A percentile compares a stretch with the other conserved stretches of the same genome.
phyloP scores from a whole-genome alignment of 2,329 filamentous ascomycete genomes.

The Cladobotryum mycophilum region DNA sequence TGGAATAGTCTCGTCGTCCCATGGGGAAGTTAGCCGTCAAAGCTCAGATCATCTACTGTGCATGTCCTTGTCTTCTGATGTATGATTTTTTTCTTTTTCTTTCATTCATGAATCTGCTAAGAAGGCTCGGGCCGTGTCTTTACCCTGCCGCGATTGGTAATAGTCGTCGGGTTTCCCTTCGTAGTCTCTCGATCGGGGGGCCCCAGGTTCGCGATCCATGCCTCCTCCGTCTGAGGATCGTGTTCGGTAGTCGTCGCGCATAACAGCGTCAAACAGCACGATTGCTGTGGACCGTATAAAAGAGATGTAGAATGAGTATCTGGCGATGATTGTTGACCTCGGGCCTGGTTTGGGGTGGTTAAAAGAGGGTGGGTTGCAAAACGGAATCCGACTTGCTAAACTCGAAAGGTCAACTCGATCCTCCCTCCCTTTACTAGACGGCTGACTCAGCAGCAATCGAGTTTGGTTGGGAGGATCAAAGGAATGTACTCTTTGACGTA shows the following conservation, averaged over 20 bases:
- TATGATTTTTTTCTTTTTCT: slow-evolving; percentile 1
- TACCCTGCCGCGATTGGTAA: slow-evolving; percentile 46
- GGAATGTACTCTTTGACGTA: too few species aligned
- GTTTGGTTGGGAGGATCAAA: too few species aligned
- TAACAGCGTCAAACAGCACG: slow-evolving; percentile 24
- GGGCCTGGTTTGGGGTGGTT: background rate
- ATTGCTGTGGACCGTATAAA: background rate
- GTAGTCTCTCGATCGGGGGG: slow-evolving; percentile 16
- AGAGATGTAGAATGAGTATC: background rate
- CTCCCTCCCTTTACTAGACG: background rate
- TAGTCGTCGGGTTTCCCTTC: slow-evolving; percentile 32
- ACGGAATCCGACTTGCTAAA: background rate
- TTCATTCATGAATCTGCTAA: slow-evolving; percentile 18
- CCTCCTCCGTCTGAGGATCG: slow-evolving; percentile 26
- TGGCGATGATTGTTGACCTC: background rate
- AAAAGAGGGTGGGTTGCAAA: background rate
- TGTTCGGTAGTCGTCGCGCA: slow-evolving; percentile 38
- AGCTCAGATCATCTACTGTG: slow-evolving; percentile 23
- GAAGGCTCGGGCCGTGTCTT: slow-evolving; percentile 33
- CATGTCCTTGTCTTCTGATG: background rate
- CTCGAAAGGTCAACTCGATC: background rate
- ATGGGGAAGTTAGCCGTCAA: slow-evolving; percentile 39
- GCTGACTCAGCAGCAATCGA: background rate
- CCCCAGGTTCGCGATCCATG: slow-evolving; percentile 14
- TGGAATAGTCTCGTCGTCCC: slow-evolving; percentile 38